Conservation (phyloP, 2,329 filamentous ascomycete species). For the Cladosporium sp. region DNA sequence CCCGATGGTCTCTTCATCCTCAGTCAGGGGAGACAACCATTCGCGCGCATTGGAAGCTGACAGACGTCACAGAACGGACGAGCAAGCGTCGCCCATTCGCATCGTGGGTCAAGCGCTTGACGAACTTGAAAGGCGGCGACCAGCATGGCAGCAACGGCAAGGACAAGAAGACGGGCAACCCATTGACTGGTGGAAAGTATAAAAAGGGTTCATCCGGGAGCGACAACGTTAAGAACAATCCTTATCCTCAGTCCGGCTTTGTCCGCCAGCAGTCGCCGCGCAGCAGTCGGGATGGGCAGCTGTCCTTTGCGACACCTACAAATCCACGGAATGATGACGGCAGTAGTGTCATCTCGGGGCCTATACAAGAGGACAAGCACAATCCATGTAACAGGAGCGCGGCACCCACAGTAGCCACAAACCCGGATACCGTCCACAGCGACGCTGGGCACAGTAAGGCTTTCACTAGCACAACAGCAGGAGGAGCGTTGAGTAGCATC, state of each 20-base stretch:
- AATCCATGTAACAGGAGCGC: slow-evolving; percentile 63
- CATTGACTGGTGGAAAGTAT: slow-evolving; percentile 21
- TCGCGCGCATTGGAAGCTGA: slow-evolving; percentile 8
- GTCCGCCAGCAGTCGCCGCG: slow-evolving; percentile 38
- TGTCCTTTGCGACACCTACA: slow-evolving; percentile 49
- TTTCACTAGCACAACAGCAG: slow-evolving; percentile 66
- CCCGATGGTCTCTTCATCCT: too few relatives aligned
- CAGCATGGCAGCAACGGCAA: slow-evolving; percentile 27
- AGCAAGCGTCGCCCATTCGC: slow-evolving; percentile 79
- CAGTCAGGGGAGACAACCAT: too few relatives aligned
- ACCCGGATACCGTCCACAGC: slow-evolving; percentile 68
- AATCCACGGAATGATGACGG: slow-evolving; percentile 40
- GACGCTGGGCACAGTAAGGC: slow-evolving; percentile 72
- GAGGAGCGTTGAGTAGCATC: slow-evolving; percentile 55
- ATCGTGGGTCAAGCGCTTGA: slow-evolving; percentile 88
- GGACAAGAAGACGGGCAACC: slow-evolving; percentile 34
- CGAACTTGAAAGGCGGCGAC: slow-evolving; percentile 73
- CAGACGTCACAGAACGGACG: slow-evolving; percentile 54
- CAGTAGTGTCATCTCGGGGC: slow-evolving; percentile 50
- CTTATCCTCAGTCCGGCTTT: slow-evolving; percentile 78
- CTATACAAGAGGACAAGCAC: slow-evolving; percentile 52
- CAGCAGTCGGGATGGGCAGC: slow-evolving; percentile 38
- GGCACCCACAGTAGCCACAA: slow-evolving; percentile 77
- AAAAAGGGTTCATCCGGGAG: slow-evolving; percentile 14
- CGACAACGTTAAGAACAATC: slow-evolving; percentile 46